Conservation (phyloP, 2,329 filamentous ascomycete species). For the Juglanconis oblonga region DNA sequence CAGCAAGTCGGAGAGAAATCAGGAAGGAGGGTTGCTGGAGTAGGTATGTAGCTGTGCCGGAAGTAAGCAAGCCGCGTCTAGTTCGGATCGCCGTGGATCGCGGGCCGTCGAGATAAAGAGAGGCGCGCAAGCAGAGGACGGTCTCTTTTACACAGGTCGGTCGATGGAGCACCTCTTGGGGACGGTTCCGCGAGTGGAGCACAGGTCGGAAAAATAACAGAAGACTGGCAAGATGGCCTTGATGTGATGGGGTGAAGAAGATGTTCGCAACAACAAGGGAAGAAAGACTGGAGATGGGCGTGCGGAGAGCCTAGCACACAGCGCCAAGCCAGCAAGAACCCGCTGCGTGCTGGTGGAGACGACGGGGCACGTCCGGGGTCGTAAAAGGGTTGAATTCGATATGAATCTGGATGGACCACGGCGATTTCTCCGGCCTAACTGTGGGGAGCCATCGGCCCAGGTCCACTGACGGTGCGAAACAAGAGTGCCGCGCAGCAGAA, state of each 20-base stretch:
- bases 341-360: constrained; percentile 11
- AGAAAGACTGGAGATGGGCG: constrained; percentile 21
- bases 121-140: not conserved
- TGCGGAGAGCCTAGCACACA: constrained; percentile 4
- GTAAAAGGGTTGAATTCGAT: constrained; percentile 18
- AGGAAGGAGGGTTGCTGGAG: not conserved
- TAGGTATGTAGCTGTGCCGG: constrained; percentile 1
- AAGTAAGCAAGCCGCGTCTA: not conserved
- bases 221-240: not conserved
- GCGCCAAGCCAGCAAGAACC: not conserved
- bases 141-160: not conserved
- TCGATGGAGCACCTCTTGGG: not conserved
- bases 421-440: constrained; percentile 58
- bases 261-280: constrained; percentile 10
- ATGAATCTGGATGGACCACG: constrained; percentile 41
- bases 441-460: constrained; percentile 41
- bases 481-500: not conserved
- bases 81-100: not conserved
- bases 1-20: not conserved
- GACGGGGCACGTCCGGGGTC: constrained; percentile 12
- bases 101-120: not conserved
- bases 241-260: not conserved
- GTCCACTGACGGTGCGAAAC: constrained; percentile 20
- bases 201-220: not conserved
- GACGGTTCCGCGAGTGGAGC: not conserved